Base-by-base conservation (phyloP, 768 basidiomycete species). In the Mycena capillaripes region DNA sequence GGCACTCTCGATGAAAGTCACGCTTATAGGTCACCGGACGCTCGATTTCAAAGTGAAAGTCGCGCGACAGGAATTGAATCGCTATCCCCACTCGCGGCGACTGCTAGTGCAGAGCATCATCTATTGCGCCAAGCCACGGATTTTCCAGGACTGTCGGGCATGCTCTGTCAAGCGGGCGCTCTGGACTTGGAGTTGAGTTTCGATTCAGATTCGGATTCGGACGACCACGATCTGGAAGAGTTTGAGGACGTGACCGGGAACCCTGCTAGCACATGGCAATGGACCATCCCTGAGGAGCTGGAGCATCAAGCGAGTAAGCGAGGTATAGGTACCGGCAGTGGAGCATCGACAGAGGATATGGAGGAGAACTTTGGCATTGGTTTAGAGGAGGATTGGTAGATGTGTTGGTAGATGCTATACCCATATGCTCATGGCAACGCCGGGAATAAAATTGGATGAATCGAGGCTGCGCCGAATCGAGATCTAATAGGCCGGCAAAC, bases 101-200 rank as follows among this genome's bases (percentile, higher is more conserved):
- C n/a, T n/a, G n/a, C 2, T 10, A 38, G 30, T 27, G 48, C 19
- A 58, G 53, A 36, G 25, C 36, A 30, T 21, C 27, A 30, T 27
- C 27, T n/a, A 42, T 63, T 34, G 53, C 60, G 61, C 71, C 55
- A 34, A 63, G 62, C 36, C 71, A 44, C 66, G 61, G 14, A 21
- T 7, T 72, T 75, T 70, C 48, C 74, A 75, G 70, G 74, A 46
- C 62, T 75, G 66, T 71, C 73, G 56, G 44, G 32, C 60, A 57
- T 62, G 69, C 66, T 66, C 14, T 53, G 57, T 72, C 60, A 72
- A 69, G 38, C 32, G 44, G 67, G 34, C 55, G 56, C 52, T 48
- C 56, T 55, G 30, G 76, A 75, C 59, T 61, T 65, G 32, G 74
- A 77, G 23, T 29, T 77, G 55, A 61, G 53, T 68, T 73, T 77